These are phyloP conservation scores for Aspergillus sojae DNA, from an alignment of 2,329 filamentous ascomycete species.

Conservation along the genomic window DNA sequence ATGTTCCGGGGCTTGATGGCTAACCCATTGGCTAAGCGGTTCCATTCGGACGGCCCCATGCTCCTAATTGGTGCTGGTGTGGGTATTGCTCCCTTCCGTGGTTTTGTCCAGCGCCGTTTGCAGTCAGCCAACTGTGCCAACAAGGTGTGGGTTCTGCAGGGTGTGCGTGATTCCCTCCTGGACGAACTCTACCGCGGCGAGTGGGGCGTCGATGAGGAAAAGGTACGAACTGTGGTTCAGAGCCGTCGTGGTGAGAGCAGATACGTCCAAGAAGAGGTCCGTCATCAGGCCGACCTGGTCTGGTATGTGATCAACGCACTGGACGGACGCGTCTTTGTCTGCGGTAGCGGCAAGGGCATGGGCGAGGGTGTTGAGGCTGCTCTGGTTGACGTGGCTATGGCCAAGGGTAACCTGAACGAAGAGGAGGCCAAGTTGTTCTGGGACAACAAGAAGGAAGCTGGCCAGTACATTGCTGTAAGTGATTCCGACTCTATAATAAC, in stretches of 20 bases:
- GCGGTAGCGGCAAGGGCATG: conserved; percentile 94
- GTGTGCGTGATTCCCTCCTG: conserved; percentile 87
- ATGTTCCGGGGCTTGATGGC: conserved; percentile 99
- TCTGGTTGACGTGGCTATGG: conserved; percentile 86
- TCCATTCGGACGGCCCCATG: conserved; percentile 94
- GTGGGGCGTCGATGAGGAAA: conserved; percentile 88
- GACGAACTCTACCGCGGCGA: conserved; percentile 97
- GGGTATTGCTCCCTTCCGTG: conserved; percentile 94
- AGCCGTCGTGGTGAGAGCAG: conserved; percentile 75
- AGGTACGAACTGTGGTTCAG: conserved; percentile 81
- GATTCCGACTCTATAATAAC: neutral
- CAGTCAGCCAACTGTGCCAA: conserved; percentile 96
- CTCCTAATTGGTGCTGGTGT: conserved; percentile 95
- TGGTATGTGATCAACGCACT: conserved; percentile 97
- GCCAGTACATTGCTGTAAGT: conserved; percentile 85
- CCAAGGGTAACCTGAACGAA: conserved; percentile 81
- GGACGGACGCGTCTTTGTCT: conserved; percentile 96
- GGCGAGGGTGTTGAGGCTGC: conserved; percentile 92
- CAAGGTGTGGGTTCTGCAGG: conserved; percentile 96
- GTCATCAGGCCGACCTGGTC: conserved; percentile 88
- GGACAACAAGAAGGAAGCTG: conserved; percentile 85
- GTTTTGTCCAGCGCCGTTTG: conserved; percentile 90
- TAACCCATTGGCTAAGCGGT: conserved; percentile 90
- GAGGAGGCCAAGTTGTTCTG: conserved; percentile 87
- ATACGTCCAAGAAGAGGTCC: conserved; percentile 96